Conservation (phyloP, 768 basidiomycete species). For the Russula vinacea region DNA sequence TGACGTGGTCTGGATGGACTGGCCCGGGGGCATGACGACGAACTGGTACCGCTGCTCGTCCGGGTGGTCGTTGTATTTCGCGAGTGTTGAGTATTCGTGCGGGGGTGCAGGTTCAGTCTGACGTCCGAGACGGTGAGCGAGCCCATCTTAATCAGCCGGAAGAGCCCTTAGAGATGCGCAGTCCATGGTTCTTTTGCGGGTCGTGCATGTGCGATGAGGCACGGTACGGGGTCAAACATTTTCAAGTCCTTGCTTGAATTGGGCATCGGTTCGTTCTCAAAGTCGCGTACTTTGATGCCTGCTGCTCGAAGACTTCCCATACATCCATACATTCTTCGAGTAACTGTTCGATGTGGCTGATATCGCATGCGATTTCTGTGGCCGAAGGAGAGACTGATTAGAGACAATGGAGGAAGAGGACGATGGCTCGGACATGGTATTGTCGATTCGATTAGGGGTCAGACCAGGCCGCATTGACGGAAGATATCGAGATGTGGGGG, state of each 20-base stretch:
- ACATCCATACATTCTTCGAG: constrained; percentile 7
- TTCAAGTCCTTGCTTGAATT: constrained; percentile 29
- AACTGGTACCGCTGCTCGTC: constrained; percentile 33
- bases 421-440: background rate
- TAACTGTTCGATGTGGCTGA: constrained; percentile 23
- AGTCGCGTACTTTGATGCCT: constrained; percentile 39
- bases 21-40: constrained; percentile 11
- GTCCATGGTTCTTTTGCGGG: constrained; percentile 12
- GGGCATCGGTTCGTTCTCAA: constrained; percentile 30
- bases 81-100: constrained; percentile 30
- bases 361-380: constrained; percentile 34
- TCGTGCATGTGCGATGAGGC: constrained; percentile 28
- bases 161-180: constrained; percentile 32
- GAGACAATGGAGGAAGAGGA: background rate
- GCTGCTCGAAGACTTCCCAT: constrained; percentile 24
- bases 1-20: constrained; percentile 30
- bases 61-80: constrained; percentile 32
- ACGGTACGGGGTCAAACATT: constrained; percentile 31
- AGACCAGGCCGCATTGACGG: background rate
- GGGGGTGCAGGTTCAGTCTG: constrained; percentile 28
- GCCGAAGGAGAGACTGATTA: constrained; percentile 32
- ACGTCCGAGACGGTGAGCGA: constrained; percentile 36
- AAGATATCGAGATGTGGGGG: background rate
- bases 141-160: constrained; percentile 33
- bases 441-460: background rate